phyloP scores from a whole-genome alignment of 257 asterid species.

The Solanum ahanhuiri region DNA sequence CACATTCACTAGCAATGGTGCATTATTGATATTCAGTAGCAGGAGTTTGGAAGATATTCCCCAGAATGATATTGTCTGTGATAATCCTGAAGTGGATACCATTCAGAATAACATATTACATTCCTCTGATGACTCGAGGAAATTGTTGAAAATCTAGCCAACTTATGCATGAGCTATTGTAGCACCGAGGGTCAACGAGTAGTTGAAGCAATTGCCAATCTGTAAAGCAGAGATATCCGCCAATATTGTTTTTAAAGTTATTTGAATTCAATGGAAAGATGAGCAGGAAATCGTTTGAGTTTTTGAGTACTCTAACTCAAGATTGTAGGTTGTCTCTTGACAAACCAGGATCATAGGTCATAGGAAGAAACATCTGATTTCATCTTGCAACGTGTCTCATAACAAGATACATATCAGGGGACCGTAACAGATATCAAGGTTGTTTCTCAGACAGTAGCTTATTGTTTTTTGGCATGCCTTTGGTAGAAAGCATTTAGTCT shows the following conservation, averaged over 20 bases:
- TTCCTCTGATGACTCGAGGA: neutral
- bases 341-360: no score
- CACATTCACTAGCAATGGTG: neutral
- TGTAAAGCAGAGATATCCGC: neutral
- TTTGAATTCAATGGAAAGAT: neutral
- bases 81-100: neutral
- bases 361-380: neutral
- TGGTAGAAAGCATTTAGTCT: slow-evolving; percentile 52
- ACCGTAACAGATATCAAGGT: no score
- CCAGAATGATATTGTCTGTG: neutral
- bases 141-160: neutral
- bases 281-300: neutral
- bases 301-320: neutral
- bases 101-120: neutral
- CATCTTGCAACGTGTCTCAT: neutral
- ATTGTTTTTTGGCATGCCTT: slow-evolving; percentile 59
- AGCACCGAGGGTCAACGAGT: slow-evolving; percentile 3
- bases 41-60: no score
- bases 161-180: neutral
- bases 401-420: no score
- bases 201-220: slow-evolving; percentile 2
- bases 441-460: slow-evolving; percentile 1
- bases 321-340: neutral
- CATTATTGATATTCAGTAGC: neutral
- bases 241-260: neutral